Evolutionary conservation across 352 stramenopile species (phyloP).

Genomic region (Pythium dissimile): DNA sequence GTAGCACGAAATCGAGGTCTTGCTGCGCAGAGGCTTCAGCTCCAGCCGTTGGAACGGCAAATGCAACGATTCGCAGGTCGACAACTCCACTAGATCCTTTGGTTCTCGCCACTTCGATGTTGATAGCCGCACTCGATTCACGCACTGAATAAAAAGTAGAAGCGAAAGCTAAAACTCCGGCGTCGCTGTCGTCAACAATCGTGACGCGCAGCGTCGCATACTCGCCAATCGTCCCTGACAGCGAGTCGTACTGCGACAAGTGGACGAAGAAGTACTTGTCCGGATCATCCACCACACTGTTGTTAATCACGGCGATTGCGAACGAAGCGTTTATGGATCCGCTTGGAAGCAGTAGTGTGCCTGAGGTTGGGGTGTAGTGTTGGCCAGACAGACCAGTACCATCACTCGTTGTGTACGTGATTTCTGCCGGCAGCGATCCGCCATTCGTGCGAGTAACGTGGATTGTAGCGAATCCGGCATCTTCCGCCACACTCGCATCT

Average conservation of each 20-base stretch:
- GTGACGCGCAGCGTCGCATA: constrained; percentile 22
- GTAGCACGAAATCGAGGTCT: constrained; percentile 32
- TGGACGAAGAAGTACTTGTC: constrained; percentile 45
- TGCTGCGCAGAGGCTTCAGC: constrained; percentile 1
- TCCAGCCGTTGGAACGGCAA: constrained; percentile 10
- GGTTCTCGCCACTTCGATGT: constrained; percentile 23
- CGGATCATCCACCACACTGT: constrained; percentile 39
- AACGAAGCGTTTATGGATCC: constrained; percentile 23
- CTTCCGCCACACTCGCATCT: constrained; percentile 27
- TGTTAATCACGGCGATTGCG: constrained; percentile 44
- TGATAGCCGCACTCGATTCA: constrained; percentile 24
- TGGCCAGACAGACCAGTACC: constrained; percentile 31
- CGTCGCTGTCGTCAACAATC: constrained; percentile 50
- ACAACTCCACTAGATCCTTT: constrained; percentile 28
- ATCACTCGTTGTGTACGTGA: constrained; percentile 28
- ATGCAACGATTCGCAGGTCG: constrained; percentile 14
- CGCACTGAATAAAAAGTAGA: constrained; percentile 22
- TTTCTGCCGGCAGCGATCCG: constrained; percentile 33
- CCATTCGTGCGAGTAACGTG: constrained; percentile 30
- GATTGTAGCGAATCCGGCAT: constrained; percentile 3
- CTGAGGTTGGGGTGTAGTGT: constrained; percentile 25
- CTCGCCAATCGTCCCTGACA: constrained; percentile 31
- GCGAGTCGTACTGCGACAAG: constrained; percentile 19
- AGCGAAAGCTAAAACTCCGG: constrained; percentile 34
- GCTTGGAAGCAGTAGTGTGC: constrained; percentile 28